Percentiles rank a stretch among this genome's conserved stretches.
Evolutionary conservation across 805 yeast species (phyloP).

Genomic region (Lachancea cidri): DNA sequence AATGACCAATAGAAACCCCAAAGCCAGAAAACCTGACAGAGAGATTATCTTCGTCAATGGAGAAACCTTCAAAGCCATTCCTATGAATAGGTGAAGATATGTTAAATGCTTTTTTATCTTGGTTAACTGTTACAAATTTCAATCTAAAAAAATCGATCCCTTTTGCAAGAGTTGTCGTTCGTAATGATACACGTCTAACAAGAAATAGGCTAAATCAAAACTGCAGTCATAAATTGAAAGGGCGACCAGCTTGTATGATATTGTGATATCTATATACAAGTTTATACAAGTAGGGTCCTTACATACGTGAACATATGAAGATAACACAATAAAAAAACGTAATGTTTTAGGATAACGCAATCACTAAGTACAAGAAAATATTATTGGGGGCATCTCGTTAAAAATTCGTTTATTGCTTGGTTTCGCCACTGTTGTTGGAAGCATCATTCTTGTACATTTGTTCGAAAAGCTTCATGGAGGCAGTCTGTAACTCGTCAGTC

Average conservation of each 20-base stretch:
- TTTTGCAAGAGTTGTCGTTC: neutral
- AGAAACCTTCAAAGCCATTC: constrained; percentile 29
- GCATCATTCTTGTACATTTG: constrained; percentile 41
- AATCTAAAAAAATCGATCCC: too few species aligned
- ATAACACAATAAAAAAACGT: neutral
- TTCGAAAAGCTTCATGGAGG: constrained; percentile 72
- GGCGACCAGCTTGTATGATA: constrained; percentile 5
- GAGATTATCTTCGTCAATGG: constrained; percentile 33
- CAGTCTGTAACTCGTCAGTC: constrained; percentile 70
- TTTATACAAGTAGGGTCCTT: constrained; percentile 9
- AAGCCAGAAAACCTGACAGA: constrained; percentile 54
- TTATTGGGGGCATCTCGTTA: neutral
- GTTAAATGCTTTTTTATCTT: neutral
- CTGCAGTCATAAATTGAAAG: neutral
- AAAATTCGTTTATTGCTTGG: constrained; percentile 15
- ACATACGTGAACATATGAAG: constrained; percentile 1
- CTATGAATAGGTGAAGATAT: neutral
- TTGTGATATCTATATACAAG: constrained; percentile 12
- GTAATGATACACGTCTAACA: neutral
- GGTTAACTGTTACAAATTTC: neutral
- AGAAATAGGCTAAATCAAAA: neutral
- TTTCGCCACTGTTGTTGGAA: constrained; percentile 17
- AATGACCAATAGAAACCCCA: constrained; percentile 85
- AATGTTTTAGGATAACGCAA: neutral
- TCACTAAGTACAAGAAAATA: neutral